Base-by-base conservation (phyloP, 2,329 filamentous ascomycete genomes). In the Ophiocordyceps robertsii region DNA sequence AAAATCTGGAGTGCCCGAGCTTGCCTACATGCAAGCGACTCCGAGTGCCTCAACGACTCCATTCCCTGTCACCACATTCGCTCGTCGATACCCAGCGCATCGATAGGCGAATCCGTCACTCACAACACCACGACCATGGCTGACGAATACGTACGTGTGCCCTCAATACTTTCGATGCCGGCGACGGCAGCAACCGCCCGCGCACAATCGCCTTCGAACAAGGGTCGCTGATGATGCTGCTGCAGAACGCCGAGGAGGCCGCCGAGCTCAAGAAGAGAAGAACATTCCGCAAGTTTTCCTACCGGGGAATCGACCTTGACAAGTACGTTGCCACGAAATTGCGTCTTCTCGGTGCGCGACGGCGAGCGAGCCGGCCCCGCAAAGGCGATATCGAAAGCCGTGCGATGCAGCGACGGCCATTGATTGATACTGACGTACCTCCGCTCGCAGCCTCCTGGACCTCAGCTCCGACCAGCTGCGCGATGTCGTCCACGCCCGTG, bases 221-320 rank as follows among this genome's bases (percentile, higher is more conserved):
- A 40, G 41, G 50, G 43, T 51, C 43, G 49, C 62, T 62, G 50
- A 62, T 57, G 46, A 51, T 47, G 49, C 41, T 38, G 42, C 46
- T 47, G 59, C 62, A 95, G 88, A 90, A 95, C 77, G 82, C 89
- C 69, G 88, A 93, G 77, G 86, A 92, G 80, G 90, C 90, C 73
- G 90, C 88, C 68, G 92, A 95, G 85, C 76, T 98, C 73, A 98
- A 96, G 88, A 94, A 86, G 80, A 94, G 84, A 78, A 94, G 92
- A 90, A 76, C 88, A 61, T 95, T 96, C 85, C 85, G 88, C 77
- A 98, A 96, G 84, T 98, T 96, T 70, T 92, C 89, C 59, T 98
- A 95, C 86, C 86, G 92, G 68, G 92, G 92, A 66, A 86, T 98
- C 71, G 92, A 98, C 72, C 89, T 98, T 70, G 92, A 98, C 70